Base-by-base conservation (phyloP, 106 monocot species). In the Apostasia ramifera region DNA sequence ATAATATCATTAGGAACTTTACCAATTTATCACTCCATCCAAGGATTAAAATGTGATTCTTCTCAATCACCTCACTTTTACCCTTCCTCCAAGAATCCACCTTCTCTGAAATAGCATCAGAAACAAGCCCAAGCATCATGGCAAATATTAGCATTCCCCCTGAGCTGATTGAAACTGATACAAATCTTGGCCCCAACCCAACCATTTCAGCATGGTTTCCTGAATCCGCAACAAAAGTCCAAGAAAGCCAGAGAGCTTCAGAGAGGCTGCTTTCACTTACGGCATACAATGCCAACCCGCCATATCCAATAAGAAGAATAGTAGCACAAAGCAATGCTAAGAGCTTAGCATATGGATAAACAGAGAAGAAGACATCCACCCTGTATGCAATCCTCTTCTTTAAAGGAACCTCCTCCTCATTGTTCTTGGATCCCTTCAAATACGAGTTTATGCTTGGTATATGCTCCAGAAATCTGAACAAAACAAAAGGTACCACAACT, bases 1-100 rank as follows among this genome's bases (percentile, higher is more conserved):
- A 8, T 46, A 40, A 6, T 57, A 53, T 43, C 51, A 14, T 6
- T 51, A 0, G 38, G 41, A 14, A 62, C 55, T 6, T 75, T 91
- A 94, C 94, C 91, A 94, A 72, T 83, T 94, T 91, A 73, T 94
- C 94, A 46, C 94, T 94, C 94, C 94, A 94, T 78, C 94, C 94
- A 52, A 94, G 88, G 61, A 94, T 88, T 53, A 94, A 70, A 60
- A 94, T 87, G 45, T 94, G 94, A 74, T 89, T 80, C 43, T 75
- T 88, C 79, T 94, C 94, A 52, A 94, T 91, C 12, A 94, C 91
- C 70, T 94, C 94, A 66, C 94, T 91, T 74, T 91, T 94, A 10
- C 94, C 94, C 67, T 91, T 94, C n/a, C 91, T 65, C 88, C 91
- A 91, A 70, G 91, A 94, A 80, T 94, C 94, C 67, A 94, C 94